phyloP scores from a whole-genome alignment of 495 filamentous ascomycete species.

The Trichoderma orchidacearum region DNA sequence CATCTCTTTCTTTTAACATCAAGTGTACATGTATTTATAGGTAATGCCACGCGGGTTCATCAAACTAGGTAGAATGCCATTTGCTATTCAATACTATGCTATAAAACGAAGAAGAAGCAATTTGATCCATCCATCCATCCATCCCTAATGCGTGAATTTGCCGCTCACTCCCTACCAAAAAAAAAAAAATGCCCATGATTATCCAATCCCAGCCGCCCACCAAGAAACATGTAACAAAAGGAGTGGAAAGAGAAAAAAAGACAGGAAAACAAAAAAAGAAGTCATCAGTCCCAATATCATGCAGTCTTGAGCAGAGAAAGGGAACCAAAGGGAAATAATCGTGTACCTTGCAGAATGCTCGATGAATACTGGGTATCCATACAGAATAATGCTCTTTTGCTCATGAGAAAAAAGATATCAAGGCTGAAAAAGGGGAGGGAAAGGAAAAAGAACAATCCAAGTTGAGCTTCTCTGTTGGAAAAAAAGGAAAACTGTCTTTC shows the following conservation, averaged over 20 bases:
- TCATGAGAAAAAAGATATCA: neutral
- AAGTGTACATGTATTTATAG: too few species aligned
- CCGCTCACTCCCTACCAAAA: neutral
- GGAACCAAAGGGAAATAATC: neutral
- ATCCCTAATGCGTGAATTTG: neutral
- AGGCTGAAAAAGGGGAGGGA: too few species aligned
- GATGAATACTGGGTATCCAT: neutral
- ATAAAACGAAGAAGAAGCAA: neutral
- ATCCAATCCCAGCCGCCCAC: neutral
- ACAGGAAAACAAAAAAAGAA: neutral
- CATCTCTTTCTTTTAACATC: too few species aligned
- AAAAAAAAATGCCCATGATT: neutral
- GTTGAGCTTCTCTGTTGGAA: too few species aligned
- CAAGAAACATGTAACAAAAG: neutral
- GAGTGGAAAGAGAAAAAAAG: neutral
- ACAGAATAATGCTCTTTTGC: neutral
- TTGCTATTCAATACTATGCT: neutral
- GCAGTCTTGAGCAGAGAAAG: neutral
- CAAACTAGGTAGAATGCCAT: neutral
- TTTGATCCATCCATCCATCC: neutral
- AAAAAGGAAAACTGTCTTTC: too few species aligned
- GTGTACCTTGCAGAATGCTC: neutral
- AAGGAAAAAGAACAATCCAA: too few species aligned
- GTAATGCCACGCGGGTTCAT: too few species aligned
- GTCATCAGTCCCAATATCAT: neutral